phyloP scores from a whole-genome alignment of 257 asterid species.

The Salvia rosmarinus region DNA sequence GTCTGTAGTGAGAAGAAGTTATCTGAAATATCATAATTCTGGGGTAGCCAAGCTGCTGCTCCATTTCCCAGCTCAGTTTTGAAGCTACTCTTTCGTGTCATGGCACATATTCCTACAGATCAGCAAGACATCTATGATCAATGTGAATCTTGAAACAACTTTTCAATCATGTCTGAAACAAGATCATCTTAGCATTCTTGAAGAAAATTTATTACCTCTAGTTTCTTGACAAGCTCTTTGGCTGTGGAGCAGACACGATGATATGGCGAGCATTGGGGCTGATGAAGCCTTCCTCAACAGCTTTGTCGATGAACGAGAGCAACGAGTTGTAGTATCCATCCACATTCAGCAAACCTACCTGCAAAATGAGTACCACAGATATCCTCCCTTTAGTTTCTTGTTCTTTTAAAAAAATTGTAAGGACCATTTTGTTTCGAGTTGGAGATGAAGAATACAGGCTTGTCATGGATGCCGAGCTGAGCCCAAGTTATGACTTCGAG shows the following conservation, averaged over 20 bases:
- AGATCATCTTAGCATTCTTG: not conserved
- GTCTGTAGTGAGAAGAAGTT: constrained; percentile 33
- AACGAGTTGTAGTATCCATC: constrained; percentile 87
- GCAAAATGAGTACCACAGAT: constrained; percentile 19
- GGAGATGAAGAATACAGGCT: constrained; percentile 65
- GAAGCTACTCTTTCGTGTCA: constrained; percentile 63
- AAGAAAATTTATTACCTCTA: constrained; percentile 54
- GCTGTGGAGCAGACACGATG: constrained; percentile 89
- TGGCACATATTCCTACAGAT: constrained; percentile 55
- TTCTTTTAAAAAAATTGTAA: not conserved
- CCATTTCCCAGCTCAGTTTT: constrained; percentile 63
- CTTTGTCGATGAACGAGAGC: constrained; percentile 83
- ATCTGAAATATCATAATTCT: constrained; percentile 47
- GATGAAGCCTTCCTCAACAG: constrained; percentile 92
- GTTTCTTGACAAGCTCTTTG: constrained; percentile 74
- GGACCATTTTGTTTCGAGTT: not conserved
- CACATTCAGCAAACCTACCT: constrained; percentile 95
- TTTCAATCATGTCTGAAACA: not conserved
- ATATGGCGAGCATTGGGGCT: constrained; percentile 85
- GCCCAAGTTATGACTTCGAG: constrained; percentile 99
- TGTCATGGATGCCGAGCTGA: constrained; percentile 95
- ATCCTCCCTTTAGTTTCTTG: constrained; percentile 6
- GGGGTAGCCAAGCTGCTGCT: constrained; percentile 58
- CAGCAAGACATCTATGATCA: not conserved
- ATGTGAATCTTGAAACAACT: constrained; percentile 13